Evolutionary conservation across 768 basidiomycete genomes (phyloP).

Genomic region (Sarcomyxa edulis): DNA sequence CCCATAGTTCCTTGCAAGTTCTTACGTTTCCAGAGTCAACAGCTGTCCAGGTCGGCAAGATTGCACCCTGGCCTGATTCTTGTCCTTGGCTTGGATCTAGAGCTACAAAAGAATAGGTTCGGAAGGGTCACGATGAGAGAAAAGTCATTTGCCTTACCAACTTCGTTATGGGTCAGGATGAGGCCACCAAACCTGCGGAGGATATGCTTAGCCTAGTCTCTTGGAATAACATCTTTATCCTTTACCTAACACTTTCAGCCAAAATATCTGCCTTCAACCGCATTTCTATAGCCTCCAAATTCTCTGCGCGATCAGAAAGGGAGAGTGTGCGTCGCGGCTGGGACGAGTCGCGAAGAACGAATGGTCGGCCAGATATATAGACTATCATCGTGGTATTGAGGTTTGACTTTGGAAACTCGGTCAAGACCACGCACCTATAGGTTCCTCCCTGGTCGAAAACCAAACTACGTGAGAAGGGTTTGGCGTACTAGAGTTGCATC

Average conservation of each 20-base stretch:
- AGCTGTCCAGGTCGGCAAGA: constrained; percentile 91
- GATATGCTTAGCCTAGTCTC: neutral
- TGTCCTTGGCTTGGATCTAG: no score
- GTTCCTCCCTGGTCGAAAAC: constrained; percentile 97
- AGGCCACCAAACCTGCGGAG: constrained; percentile 75
- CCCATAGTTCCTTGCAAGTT: constrained; percentile 86
- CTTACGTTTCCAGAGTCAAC: constrained; percentile 81
- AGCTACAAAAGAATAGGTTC: no score
- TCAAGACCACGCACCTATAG: constrained; percentile 80
- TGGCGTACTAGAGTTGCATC: constrained; percentile 59
- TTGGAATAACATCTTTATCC: neutral
- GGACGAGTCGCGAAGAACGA: constrained; percentile 84
- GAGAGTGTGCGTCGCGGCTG: constrained; percentile 75
- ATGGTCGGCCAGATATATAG: constrained; percentile 88
- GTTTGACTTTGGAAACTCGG: constrained; percentile 13
- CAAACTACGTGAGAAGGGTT: constrained; percentile 80
- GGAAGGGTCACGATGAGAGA: no score
- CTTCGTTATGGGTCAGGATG: constrained; percentile 90
- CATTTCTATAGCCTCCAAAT: constrained; percentile 87
- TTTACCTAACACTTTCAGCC: no score
- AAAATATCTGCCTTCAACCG: constrained; percentile 90
- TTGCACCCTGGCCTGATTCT: constrained; percentile 69
- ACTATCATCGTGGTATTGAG: no score
- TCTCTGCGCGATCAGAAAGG: constrained; percentile 90
- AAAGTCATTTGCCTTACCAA: constrained; percentile 38